A percentile compares a stretch with the other conserved stretches of the same genome.
These are phyloP conservation scores for Bruguiera hainesii DNA, from an alignment of 441 rosid genomes.

Conservation along the genomic window DNA sequence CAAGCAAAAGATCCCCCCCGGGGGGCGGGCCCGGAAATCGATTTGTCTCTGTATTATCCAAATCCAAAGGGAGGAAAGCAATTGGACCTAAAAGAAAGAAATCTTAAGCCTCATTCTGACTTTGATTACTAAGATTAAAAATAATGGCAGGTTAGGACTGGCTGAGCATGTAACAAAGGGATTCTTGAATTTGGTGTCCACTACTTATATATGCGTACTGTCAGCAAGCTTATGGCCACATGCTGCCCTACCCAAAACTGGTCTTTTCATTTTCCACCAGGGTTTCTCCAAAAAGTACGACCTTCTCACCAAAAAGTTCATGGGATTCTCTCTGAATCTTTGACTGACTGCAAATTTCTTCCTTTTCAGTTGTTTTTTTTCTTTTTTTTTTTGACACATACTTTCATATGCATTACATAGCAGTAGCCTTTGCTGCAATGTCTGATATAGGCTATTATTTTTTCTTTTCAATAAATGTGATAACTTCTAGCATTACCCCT, in stretches of 20 bases:
- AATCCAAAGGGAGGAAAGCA: not conserved
- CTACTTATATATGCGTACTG: not conserved
- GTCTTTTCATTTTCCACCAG: conserved; percentile 15
- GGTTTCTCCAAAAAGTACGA: conserved; percentile 9
- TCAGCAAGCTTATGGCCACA: conserved; percentile 20
- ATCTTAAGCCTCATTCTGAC: not conserved
- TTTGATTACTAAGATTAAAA: not conserved
- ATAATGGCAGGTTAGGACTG: not conserved
- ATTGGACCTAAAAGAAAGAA: not conserved
- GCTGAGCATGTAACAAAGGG: not conserved
- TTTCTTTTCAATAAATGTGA: no score
- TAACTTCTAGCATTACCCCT: no score
- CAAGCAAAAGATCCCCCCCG: not conserved
- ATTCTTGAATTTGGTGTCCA: conserved; percentile 10
- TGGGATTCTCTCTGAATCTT: conserved; percentile 10
- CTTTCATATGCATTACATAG: not conserved
- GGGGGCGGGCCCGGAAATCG: not conserved
- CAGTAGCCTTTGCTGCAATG: no score
- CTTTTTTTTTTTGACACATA: not conserved
- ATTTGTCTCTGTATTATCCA: not conserved
- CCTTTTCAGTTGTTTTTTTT: no score
- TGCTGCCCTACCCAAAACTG: conserved; percentile 15
- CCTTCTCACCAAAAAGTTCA: not conserved
- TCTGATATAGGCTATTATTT: no score
- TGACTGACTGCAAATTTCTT: no score